Conservation (phyloP, 192 early-diverging fungal genomes). For the Coemansia sp. region DNA sequence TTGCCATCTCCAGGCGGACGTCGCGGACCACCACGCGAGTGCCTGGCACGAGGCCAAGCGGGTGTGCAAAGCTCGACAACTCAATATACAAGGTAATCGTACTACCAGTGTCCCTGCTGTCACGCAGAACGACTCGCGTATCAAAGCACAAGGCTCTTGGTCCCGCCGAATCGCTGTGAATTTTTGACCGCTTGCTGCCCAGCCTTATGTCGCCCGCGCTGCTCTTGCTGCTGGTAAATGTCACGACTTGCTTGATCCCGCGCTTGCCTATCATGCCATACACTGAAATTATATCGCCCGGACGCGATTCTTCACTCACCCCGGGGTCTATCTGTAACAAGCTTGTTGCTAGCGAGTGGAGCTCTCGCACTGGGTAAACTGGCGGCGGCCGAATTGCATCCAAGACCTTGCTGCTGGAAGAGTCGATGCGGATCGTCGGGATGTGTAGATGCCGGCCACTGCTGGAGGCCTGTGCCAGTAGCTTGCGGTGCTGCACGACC, state of each 20-base stretch:
- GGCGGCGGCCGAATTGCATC: neutral
- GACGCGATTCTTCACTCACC: neutral
- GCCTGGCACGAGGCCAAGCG: slow-evolving; percentile 36
- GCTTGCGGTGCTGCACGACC: neutral
- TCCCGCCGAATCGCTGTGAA: neutral
- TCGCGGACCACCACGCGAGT: slow-evolving; percentile 19
- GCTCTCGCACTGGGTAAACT: slow-evolving; percentile 2
- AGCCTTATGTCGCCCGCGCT: neutral
- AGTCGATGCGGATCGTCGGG: slow-evolving; percentile 6
- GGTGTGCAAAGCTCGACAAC: slow-evolving; percentile 29
- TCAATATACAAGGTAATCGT: slow-evolving; percentile 25
- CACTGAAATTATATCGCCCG: slow-evolving; percentile 12
- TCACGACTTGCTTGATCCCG: neutral
- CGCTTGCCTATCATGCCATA: slow-evolving; percentile 11
- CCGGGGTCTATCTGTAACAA: neutral
- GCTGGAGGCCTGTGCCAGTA: neutral
- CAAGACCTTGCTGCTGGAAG: neutral
- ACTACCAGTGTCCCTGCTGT: slow-evolving; percentile 7
- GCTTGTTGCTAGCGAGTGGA: neutral
- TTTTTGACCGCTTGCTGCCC: neutral
- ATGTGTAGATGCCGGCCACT: neutral
- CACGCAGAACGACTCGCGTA: slow-evolving; percentile 22
- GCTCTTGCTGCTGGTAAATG: neutral
- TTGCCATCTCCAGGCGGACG: slow-evolving; percentile 9
- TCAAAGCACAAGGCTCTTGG: slow-evolving; percentile 16